Evolutionary conservation across 805 yeast genomes (phyloP), one percentile per base, ranked within the genome.

Genomic region (Candida awuae): DNA sequence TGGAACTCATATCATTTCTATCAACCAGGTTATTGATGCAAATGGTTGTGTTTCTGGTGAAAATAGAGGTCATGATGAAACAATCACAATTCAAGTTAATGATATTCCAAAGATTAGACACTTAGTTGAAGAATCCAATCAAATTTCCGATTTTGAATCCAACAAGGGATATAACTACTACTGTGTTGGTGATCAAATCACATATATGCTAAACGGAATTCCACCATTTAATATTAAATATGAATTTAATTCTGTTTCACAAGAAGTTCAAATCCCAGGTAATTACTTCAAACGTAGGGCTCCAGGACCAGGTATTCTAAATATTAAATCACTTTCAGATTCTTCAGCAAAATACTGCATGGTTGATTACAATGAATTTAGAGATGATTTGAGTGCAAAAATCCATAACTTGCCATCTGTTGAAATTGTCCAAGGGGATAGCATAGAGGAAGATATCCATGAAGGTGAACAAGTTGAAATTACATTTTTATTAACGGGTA

Each of bases 391-490:
- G 34, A 45, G 37, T 15, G 65, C 55, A 1, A 44, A 52, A 14
- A 63, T 74, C 8, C 65, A 70, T 45, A 73, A 72, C 28, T 54
- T 75, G 13, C 80, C 80, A 2, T 80, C 95, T 0, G 96, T 90
- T 13, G 87, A 81, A 43, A 78, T 90, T 13, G 74, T 80, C 18
- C 84, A 80, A 51, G 95, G 95, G n/a, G 80, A 76, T 41, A 65
- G 74, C 14, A 63, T 79, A 8, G 74, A 80, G 40, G 88, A 80
- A 53, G 90, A 85, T 57, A 84, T 92, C 31, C 94, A 87, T 52
- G 94, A 86, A 55, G 98, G 97, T 34, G 98, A 92, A 48, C 84
- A 83, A 53, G 88, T 94, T 1, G 95, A 87, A 55, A 77, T 92
- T 34, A 72, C 72, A 2, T 90, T 92, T 62, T 71, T 76, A 16